These are phyloP conservation scores for Starmerella vaccinii DNA, from an alignment of 805 yeast genomes.

Conservation along the genomic window DNA sequence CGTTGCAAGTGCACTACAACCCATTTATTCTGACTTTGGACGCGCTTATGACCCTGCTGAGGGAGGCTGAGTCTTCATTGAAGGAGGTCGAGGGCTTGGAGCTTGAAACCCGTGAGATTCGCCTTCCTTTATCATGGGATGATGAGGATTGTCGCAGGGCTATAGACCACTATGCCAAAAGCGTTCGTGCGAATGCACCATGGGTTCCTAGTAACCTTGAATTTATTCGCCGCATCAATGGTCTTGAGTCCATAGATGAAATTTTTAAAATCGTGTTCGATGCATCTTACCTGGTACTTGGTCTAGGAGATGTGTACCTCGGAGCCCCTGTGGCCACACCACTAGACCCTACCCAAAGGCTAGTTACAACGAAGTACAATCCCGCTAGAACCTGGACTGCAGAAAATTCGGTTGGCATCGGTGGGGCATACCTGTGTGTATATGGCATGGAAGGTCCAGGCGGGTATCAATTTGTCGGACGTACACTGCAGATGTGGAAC, in stretches of 20 bases:
- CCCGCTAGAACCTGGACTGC: slow-evolving; percentile 95
- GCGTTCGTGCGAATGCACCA: slow-evolving; percentile 86
- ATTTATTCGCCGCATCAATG: slow-evolving; percentile 82
- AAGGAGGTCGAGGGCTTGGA: slow-evolving; percentile 52
- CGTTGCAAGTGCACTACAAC: slow-evolving; percentile 77
- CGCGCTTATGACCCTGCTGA: background rate
- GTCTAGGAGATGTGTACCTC: slow-evolving; percentile 91
- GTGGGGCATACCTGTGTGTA: slow-evolving; percentile 98
- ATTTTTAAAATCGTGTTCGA: slow-evolving; percentile 76
- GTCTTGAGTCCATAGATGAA: slow-evolving; percentile 52
- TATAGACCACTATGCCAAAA: slow-evolving; percentile 82
- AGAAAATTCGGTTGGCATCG: slow-evolving; percentile 94
- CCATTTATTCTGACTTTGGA: slow-evolving; percentile 50
- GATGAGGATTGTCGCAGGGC: slow-evolving; percentile 93
- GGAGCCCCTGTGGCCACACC: slow-evolving; percentile 99
- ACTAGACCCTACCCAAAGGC: slow-evolving; percentile 88
- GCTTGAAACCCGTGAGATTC: slow-evolving; percentile 68
- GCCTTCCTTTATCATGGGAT: slow-evolving; percentile 90
- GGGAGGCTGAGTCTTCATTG: background rate
- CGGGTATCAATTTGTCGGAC: slow-evolving; percentile 92
- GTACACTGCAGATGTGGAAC: slow-evolving; percentile 98
- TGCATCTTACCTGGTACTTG: slow-evolving; percentile 85
- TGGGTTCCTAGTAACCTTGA: slow-evolving; percentile 98
- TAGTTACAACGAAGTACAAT: slow-evolving; percentile 86
- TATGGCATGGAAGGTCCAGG: slow-evolving; percentile 98